These are phyloP conservation scores for Lactarius vividus DNA, from an alignment of 768 basidiomycete species.

Conservation along the genomic window DNA sequence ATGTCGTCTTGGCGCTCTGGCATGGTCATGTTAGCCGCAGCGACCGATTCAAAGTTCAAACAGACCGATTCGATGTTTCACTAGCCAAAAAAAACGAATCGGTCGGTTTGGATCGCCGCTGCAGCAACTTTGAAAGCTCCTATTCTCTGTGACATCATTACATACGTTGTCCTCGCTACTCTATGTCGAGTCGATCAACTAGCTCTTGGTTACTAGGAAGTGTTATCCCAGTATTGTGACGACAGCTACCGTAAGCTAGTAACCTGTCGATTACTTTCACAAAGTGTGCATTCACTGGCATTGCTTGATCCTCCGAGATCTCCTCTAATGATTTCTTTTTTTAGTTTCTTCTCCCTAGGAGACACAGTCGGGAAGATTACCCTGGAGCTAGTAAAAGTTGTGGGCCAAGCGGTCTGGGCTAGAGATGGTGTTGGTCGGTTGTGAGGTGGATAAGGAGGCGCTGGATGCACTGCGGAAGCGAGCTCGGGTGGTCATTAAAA, in stretches of 20 bases:
- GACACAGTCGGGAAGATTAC: background rate
- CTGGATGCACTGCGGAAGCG: constrained; percentile 8
- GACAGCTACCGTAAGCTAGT: too few relatives aligned
- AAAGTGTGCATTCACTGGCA: background rate
- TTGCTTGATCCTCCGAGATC: background rate
- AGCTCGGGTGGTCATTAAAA: constrained; percentile 10
- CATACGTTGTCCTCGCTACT: too few relatives aligned
- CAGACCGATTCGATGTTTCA: too few relatives aligned
- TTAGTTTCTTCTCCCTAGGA: background rate
- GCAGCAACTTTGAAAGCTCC: too few relatives aligned
- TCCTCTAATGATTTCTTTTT: background rate
- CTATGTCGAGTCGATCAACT: too few relatives aligned
- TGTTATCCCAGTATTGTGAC: too few relatives aligned
- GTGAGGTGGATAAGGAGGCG: constrained; percentile 4
- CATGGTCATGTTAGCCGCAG: too few relatives aligned
- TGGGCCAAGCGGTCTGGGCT: constrained; percentile 2
- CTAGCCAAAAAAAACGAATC: too few relatives aligned
- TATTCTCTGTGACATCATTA: too few relatives aligned
- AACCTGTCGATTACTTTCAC: background rate
- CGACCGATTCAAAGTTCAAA: too few relatives aligned
- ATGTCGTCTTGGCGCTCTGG: too few relatives aligned
- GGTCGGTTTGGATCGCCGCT: too few relatives aligned
- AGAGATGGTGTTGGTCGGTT: constrained; percentile 11
- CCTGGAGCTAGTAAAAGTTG: constrained; percentile 8
- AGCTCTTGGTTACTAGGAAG: background rate